These are phyloP conservation scores for Phytopythium mirpurense DNA, from an alignment of 352 stramenopile genomes.

Conservation along the genomic window DNA sequence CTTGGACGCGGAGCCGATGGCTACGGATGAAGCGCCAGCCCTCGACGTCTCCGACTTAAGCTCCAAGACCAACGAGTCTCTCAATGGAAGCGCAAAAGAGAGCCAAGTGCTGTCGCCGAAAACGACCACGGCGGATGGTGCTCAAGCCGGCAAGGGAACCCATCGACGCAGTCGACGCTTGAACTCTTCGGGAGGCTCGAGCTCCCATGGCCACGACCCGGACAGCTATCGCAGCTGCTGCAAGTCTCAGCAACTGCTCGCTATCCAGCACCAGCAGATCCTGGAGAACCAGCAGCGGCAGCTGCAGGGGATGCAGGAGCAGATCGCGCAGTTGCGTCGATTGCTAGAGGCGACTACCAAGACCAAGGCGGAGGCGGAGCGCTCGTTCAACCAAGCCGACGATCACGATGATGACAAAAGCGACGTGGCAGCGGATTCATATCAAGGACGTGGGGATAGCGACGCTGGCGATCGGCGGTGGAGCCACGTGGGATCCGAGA, in stretches of 20 bases:
- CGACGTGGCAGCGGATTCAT: not conserved
- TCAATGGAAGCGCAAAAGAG: not conserved
- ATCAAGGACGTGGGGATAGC: not conserved
- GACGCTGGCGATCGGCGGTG: not conserved
- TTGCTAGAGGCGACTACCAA: constrained; percentile 27
- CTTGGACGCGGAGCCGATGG: not conserved
- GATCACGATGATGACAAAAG: not conserved
- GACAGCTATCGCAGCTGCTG: constrained; percentile 43
- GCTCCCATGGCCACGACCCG: not conserved
- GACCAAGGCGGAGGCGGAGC: constrained; percentile 16
- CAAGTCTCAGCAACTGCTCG: constrained; percentile 58
- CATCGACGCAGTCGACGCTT: not conserved
- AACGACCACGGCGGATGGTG: not conserved
- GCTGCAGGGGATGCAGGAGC: constrained; percentile 64
- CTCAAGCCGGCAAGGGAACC: not conserved
- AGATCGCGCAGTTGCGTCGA: constrained; percentile 50
- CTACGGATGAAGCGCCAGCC: not conserved
- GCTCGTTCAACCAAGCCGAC: constrained; percentile 7
- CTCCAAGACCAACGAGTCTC: not conserved
- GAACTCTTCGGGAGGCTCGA: not conserved
- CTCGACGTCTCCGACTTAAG: constrained; percentile 1
- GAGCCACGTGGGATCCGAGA: constrained; percentile 6
- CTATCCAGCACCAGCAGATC: constrained; percentile 72
- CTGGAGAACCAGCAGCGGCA: constrained; percentile 71
- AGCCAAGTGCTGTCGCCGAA: constrained; percentile 4